Percentiles rank a stretch among this genome's conserved stretches.
Evolutionary conservation across 352 stramenopile species (phyloP).

Genomic region (Elongisporangium anandrum): DNA sequence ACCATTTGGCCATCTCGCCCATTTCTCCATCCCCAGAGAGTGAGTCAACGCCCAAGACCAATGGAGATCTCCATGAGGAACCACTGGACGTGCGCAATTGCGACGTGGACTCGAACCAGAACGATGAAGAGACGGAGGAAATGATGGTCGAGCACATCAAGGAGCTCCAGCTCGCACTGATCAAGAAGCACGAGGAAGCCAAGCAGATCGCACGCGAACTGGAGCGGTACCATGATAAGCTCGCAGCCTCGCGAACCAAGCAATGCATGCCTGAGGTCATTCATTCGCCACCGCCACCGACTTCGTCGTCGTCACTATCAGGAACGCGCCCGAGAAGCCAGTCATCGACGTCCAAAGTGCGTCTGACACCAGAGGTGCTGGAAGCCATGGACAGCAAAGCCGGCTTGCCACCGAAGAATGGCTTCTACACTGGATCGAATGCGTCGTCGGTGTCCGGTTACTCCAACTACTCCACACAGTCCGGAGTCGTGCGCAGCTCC

Average conservation of each 20-base stretch:
- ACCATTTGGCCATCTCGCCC: not conserved
- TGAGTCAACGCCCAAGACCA: constrained; percentile 2
- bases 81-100: constrained; percentile 6
- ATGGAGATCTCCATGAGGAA: constrained; percentile 11
- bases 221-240: constrained; percentile 46
- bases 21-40: not conserved
- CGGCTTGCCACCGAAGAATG: constrained; percentile 39
- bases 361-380: constrained; percentile 50
- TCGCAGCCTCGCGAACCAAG: constrained; percentile 32
- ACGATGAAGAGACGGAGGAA: constrained; percentile 55
- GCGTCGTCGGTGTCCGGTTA: constrained; percentile 62
- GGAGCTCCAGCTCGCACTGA: constrained; percentile 52
- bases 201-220: constrained; percentile 59
- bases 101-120: constrained; percentile 47
- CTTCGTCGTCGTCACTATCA: constrained; percentile 9
- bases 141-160: constrained; percentile 63
- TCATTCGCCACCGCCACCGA: not conserved
- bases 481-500: constrained; percentile 10
- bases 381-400: constrained; percentile 54
- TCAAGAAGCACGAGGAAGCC: constrained; percentile 76
- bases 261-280: not conserved
- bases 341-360: constrained; percentile 27
- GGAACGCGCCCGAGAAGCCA: not conserved
- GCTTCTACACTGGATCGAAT: constrained; percentile 56
- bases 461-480: constrained; percentile 40